Base-by-base conservation (phyloP, 2,329 filamentous ascomycete species). In the Thyridium curvatum region DNA sequence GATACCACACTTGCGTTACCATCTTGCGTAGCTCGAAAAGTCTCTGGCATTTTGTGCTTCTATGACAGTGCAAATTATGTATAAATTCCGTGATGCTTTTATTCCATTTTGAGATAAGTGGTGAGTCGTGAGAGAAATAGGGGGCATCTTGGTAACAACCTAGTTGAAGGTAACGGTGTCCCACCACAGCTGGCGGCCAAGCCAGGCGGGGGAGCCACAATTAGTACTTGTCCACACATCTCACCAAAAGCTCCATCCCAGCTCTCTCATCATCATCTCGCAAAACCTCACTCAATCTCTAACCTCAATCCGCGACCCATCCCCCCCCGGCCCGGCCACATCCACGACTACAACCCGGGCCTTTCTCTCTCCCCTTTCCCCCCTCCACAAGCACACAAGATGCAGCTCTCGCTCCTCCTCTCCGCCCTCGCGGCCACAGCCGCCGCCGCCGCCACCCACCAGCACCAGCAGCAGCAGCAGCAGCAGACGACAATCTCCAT, bases 401-500 rank as follows among this genome's bases (percentile, higher is more conserved):
- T 47, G 40, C 36, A 39, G 36, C 66, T 71, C 62, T 62, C 52
- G 35, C 46, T 61, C 51, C 46, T 65, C 46, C 49, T 62, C 26
- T 48, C 59, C 34, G 47, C 58, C 34, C 47, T 54, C 44, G 45
- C 52, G 46, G 48, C 51, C 52, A 51, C 42, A 32, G 12, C 47
- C 42, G 34, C 55, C 41, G 42, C 47, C 21, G 36, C 49, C 26
- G 48, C 49, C 32, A 39, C 53, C 15, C 18, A n/a, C n/a, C n/a
- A n/a, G n/a, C n/a, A n/a, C n/a, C n/a, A n/a, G 8, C 32, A n/a
- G 26, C 28, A 13, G 8, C 48, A 33, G 41, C 56, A 35, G 44
- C 53, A 45, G 43, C 53, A 26, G 3, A 55, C 72, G 3, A 68
- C 66, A 21, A 41, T 77, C 29, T 67, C 65, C 43, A 61, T 78